These are phyloP conservation scores for Epipyxis sp. DNA, from an alignment of 108 stramenopile genomes.

Conservation along the genomic window DNA sequence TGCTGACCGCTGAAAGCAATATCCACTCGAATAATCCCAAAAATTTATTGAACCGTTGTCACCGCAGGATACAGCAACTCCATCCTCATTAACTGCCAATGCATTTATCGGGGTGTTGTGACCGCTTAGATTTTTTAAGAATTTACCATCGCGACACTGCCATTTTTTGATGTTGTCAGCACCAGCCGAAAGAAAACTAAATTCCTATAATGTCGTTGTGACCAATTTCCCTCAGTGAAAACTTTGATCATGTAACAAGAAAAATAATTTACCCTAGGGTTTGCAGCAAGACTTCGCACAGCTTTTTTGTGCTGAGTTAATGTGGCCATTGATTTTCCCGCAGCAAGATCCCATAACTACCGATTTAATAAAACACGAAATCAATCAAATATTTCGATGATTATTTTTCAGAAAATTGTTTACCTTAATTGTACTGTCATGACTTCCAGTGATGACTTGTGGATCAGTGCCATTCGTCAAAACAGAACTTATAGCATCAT, in stretches of 20 bases:
- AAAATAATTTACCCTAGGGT: constrained; percentile 25
- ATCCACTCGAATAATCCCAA: constrained; percentile 95
- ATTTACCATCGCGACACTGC: constrained; percentile 84
- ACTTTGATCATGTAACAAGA: neutral
- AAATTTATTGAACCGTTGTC: constrained; percentile 93
- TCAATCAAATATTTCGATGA: constrained; percentile 7
- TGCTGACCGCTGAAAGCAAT: constrained; percentile 79
- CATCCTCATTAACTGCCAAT: constrained; percentile 89
- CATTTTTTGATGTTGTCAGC: constrained; percentile 94
- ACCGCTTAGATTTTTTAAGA: constrained; percentile 81
- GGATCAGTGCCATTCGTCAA: constrained; percentile 88
- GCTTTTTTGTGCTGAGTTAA: constrained; percentile 98
- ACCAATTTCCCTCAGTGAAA: neutral
- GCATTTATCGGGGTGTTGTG: constrained; percentile 93
- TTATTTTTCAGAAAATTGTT: no score
- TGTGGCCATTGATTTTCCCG: constrained; percentile 91
- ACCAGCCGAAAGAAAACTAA: constrained; percentile 89
- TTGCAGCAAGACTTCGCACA: constrained; percentile 76
- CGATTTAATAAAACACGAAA: no score
- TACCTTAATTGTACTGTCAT: constrained; percentile 92
- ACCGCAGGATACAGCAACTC: constrained; percentile 87
- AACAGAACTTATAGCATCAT: constrained; percentile 81
- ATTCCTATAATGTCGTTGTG: constrained; percentile 56
- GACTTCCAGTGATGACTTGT: constrained; percentile 88
- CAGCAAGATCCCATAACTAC: constrained; percentile 98